Conservation (phyloP, 805 yeast genomes). For the Candida arabinofermentans region DNA sequence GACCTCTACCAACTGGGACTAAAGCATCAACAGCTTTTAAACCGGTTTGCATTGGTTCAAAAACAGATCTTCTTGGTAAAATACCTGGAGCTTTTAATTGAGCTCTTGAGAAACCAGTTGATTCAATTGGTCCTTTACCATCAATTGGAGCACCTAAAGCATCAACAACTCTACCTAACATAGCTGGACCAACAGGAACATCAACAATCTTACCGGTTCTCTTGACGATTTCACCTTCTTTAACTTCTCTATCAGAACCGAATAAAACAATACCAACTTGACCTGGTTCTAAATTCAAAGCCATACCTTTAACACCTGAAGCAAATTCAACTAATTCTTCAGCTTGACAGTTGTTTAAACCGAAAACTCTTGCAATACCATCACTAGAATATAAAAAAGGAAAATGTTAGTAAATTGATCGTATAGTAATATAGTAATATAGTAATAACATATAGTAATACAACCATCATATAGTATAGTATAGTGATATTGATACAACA, state of each 20-base stretch:
- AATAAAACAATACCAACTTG: conserved; percentile 99
- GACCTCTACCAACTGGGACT: conserved; percentile 99
- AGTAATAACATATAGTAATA: not conserved
- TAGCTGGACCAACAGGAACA: conserved; percentile 97
- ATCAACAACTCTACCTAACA: conserved; percentile 98
- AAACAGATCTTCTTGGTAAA: conserved; percentile 97
- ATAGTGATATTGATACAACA: not conserved
- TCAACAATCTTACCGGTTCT: conserved; percentile 99
- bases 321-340: conserved; percentile 99
- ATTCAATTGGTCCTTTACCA: conserved; percentile 97
- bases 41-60: conserved; percentile 99
- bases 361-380: conserved; percentile 99
- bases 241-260: conserved; percentile 98
- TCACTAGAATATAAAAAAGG: conserved; percentile 53
- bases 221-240: conserved; percentile 99
- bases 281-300: conserved; percentile 99
- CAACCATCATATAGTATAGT: not conserved
- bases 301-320: conserved; percentile 99
- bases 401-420: conserved; percentile 32
- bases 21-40: conserved; percentile 97
- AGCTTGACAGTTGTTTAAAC: conserved; percentile 99
- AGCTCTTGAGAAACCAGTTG: conserved; percentile 85
- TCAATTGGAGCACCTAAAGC: conserved; percentile 99
- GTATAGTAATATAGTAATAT: not conserved
- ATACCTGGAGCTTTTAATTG: conserved; percentile 99